These are phyloP conservation scores for Rhizopogon vesiculosus DNA, from an alignment of 768 basidiomycete genomes.

Conservation along the genomic window DNA sequence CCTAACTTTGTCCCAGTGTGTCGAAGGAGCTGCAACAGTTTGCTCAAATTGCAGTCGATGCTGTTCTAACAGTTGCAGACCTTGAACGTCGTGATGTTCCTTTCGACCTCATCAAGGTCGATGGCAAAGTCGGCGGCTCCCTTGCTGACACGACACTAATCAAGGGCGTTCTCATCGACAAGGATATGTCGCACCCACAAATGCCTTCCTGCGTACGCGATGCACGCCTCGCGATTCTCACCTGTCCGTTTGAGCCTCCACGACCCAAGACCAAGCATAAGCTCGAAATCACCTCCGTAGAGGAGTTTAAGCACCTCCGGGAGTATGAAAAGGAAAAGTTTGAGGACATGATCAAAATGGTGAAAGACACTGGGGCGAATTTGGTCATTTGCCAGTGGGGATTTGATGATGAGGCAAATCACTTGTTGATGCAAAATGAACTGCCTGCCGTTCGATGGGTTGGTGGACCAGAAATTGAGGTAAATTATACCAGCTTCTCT, in stretches of 20 bases:
- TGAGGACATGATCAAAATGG: conserved; percentile 91
- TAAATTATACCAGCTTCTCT: conserved; percentile 24
- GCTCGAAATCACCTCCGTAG: conserved; percentile 92
- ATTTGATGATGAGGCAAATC: conserved; percentile 99
- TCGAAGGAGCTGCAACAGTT: conserved; percentile 96
- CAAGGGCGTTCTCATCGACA: conserved; percentile 97
- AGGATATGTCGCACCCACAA: conserved; percentile 99
- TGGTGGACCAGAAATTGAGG: conserved; percentile 98
- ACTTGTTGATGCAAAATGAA: conserved; percentile 95
- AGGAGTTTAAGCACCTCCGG: conserved; percentile 93
- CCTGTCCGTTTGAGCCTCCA: conserved; percentile 98
- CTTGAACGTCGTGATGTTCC: conserved; percentile 91
- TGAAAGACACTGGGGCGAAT: conserved; percentile 96
- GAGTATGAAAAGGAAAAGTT: conserved; percentile 98
- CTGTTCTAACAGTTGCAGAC: conserved; percentile 93
- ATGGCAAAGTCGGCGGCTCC: conserved; percentile 97
- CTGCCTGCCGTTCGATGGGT: conserved; percentile 98
- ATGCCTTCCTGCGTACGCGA: conserved; percentile 90
- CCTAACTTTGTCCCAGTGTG: conserved; percentile 53
- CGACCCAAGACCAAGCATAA: conserved; percentile 99
- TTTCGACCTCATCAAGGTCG: conserved; percentile 98
- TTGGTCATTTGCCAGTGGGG: conserved; percentile 99
- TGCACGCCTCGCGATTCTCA: conserved; percentile 92
- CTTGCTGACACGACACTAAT: conserved; percentile 93
- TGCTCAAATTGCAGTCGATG: conserved; percentile 96